A percentile compares a stretch with the other conserved stretches of the same genome.
Evolutionary conservation across 768 basidiomycete species (phyloP).

Genomic region (Mycena indigotica): DNA sequence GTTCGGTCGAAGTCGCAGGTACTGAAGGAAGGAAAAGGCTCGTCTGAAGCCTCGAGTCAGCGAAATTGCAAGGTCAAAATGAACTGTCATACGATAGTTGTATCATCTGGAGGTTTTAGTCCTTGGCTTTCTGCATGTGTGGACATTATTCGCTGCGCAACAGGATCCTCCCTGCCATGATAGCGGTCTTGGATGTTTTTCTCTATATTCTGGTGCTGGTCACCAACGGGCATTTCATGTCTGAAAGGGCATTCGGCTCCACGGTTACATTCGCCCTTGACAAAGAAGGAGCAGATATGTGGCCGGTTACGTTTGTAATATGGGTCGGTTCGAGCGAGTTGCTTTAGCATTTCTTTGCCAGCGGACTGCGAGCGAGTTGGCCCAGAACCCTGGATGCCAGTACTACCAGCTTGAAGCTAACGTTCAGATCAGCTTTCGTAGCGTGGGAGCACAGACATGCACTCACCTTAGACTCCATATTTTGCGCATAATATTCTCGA

Average conservation of each 20-base stretch:
- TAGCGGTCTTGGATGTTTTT: conserved; percentile 82
- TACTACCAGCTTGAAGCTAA: background rate
- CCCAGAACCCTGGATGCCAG: background rate
- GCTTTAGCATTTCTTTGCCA: conserved; percentile 96
- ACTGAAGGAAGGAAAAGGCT: conserved; percentile 85
- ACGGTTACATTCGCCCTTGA: conserved; percentile 91
- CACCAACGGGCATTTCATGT: conserved; percentile 85
- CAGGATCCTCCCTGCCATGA: conserved; percentile 90
- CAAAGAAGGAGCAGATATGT: conserved; percentile 92
- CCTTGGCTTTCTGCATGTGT: conserved; percentile 81
- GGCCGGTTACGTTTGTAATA: conserved; percentile 97
- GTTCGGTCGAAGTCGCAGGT: conserved; percentile 69
- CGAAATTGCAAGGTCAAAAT: conserved; percentile 1
- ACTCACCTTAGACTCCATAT: conserved; percentile 81
- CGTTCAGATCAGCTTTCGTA: background rate
- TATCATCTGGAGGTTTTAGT: conserved; percentile 87
- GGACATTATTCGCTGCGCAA: conserved; percentile 86
- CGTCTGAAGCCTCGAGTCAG: conserved; percentile 50
- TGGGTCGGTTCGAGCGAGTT: conserved; percentile 91
- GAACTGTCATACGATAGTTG: conserved; percentile 66
- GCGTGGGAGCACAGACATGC: too few species aligned
- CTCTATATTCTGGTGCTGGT: conserved; percentile 61
- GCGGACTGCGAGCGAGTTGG: conserved; percentile 60
- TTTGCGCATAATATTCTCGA: conserved; percentile 91
- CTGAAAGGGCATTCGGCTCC: conserved; percentile 94